Evolutionary conservation across 2,329 filamentous ascomycete genomes (phyloP).

Genomic region (Xylariaceae sp.): DNA sequence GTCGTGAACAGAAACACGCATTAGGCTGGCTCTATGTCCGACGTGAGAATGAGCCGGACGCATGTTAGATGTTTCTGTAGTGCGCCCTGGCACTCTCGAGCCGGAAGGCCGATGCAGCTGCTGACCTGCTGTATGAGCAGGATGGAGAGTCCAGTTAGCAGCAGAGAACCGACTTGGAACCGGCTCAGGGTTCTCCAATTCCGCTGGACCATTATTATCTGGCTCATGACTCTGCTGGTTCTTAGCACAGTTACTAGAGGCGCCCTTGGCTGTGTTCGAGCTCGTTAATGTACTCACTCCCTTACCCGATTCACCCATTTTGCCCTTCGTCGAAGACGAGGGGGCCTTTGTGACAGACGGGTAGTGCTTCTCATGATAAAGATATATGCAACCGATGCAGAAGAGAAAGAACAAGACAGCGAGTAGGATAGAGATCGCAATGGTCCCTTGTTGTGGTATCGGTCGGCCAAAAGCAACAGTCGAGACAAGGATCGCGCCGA

Average conservation of each 20-base stretch:
- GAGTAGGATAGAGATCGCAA: constrained; percentile 28
- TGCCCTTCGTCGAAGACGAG: not conserved
- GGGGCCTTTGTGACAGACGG: constrained; percentile 9
- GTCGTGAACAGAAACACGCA: too few relatives aligned
- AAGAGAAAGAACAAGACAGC: constrained; percentile 26
- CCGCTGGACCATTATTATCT: not conserved
- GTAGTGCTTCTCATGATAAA: constrained; percentile 21
- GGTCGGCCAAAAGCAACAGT: constrained; percentile 26
- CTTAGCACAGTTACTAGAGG: not conserved
- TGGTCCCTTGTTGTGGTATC: constrained; percentile 21
- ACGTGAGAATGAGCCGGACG: too few relatives aligned
- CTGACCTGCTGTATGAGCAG: not conserved
- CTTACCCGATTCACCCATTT: not conserved
- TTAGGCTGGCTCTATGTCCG: too few relatives aligned
- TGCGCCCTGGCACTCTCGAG: not conserved
- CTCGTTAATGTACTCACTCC: not conserved
- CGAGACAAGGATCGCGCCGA: constrained; percentile 27
- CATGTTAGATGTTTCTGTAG: too few relatives aligned
- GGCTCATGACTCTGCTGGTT: not conserved
- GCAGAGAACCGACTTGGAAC: not conserved
- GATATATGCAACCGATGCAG: constrained; percentile 19
- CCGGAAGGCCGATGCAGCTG: not conserved
- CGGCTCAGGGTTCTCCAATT: not conserved
- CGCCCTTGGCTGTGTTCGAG: not conserved
- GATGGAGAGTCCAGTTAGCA: not conserved